Base-by-base conservation (phyloP, 2,329 filamentous ascomycete genomes). In the Diplodia scrobiculata region DNA sequence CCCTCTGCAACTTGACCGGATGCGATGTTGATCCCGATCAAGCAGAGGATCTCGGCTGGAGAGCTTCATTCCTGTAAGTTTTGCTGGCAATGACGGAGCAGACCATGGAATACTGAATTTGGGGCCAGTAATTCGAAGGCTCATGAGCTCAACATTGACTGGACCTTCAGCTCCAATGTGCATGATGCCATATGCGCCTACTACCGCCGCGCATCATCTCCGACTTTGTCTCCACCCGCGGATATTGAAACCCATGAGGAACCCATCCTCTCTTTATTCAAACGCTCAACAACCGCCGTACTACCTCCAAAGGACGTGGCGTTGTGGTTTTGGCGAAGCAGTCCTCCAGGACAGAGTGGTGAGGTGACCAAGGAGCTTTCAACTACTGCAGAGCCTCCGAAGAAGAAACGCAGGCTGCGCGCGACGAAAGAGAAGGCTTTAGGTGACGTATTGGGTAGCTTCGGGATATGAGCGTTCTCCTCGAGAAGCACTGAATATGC, bases 381-480 rank as follows among this genome's bases (percentile, higher is more conserved):
- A 27, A n/a, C 29, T 27, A 9, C 19, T 11, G 13, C 32, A 21
- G 32, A 60, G 47, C 63, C 63, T 2, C 19, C n/a, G 11, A 36
- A 5, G 13, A 66, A 66, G 34, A 66, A 34, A 36, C 45, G 63
- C 10, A 66, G 59, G 25, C 14, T 66, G 17, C 63, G 63, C 13
- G 32, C 29, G 9, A 32, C 45, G 7, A 59, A 60, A 25, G 41
- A 51, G 53, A 38, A 51, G 29, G 9, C 6, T 11, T 5, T 66
- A 5, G 53, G 27, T 3, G 52, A 66, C 25, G 17, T 66, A 7
- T 5, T 63, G 29, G 48, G 21, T 13, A 32, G 19, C 10, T 45
- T 63, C 17, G 48, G 47, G 5, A 25, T 32, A 19, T 63, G 29
- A 63, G 4, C 2, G 41, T 9, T 34, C 19, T 11, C 17, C 27